Percentiles rank a stretch among this genome's conserved stretches.
Conservation (phyloP, 352 stramenopile species). For the Phytophthora podocarpi region DNA sequence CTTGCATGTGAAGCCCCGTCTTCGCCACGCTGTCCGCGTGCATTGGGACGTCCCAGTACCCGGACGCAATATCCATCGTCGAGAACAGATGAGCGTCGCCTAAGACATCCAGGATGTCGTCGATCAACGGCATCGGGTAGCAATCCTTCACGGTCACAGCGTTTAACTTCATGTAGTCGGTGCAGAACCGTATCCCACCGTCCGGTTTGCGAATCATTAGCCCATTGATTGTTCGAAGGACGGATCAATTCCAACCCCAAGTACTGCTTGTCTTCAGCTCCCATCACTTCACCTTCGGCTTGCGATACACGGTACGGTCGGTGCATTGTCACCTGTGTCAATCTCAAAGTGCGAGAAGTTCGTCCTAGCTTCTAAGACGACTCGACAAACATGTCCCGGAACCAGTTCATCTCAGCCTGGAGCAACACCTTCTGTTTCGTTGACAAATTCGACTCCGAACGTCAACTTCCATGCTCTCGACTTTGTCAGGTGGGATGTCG, state of each 20-base stretch:
- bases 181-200: conserved; percentile 11
- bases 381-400: conserved; percentile 12
- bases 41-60: too few species aligned
- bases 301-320: conserved; percentile 10
- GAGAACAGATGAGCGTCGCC: background rate
- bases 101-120: conserved; percentile 3
- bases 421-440: background rate
- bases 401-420: background rate
- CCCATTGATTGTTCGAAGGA: conserved; percentile 1
- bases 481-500: background rate
- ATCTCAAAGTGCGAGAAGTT: conserved; percentile 11
- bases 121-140: conserved; percentile 1
- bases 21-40: background rate
- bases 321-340: background rate
- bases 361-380: background rate
- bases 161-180: conserved; percentile 8
- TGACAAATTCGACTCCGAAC: background rate
- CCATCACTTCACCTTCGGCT: conserved; percentile 8
- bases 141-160: conserved; percentile 9
- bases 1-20: conserved; percentile 2
- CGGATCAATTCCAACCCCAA: background rate
- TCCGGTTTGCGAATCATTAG: conserved; percentile 20
- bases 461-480: background rate
- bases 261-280: conserved; percentile 10
- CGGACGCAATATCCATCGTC: too few species aligned